Evolutionary conservation across 1,284 basidiomycete genomes (phyloP).

Genomic region (Microbotryum intermedium): DNA sequence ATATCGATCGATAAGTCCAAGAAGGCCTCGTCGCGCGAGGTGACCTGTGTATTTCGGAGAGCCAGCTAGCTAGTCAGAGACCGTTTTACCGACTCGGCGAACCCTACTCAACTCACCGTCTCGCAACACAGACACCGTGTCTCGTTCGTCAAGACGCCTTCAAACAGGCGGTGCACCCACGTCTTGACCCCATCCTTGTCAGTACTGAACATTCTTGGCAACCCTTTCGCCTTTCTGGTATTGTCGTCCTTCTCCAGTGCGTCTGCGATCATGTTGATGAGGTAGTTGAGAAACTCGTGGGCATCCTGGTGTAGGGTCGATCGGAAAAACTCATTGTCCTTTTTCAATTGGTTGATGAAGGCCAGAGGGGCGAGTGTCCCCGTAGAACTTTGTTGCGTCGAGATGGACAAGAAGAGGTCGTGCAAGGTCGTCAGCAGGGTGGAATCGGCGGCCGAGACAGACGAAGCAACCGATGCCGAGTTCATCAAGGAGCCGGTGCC

Average conservation of each 20-base stretch:
- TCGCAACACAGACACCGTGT: constrained; percentile 96
- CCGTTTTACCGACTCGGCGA: too few species aligned
- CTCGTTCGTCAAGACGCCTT: constrained; percentile 89
- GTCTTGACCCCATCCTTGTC: constrained; percentile 48
- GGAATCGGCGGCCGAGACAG: constrained; percentile 36
- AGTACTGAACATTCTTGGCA: constrained; percentile 48
- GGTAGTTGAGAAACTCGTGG: constrained; percentile 82
- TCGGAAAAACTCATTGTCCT: constrained; percentile 77
- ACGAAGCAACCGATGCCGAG: constrained; percentile 31
- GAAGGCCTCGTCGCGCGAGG: constrained; percentile 89
- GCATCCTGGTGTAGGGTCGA: constrained; percentile 59
- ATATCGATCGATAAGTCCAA: constrained; percentile 97
- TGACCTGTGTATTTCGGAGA: constrained; percentile 51
- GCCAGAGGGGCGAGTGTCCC: constrained; percentile 78
- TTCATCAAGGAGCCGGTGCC: constrained; percentile 21
- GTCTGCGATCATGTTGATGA: constrained; percentile 86
- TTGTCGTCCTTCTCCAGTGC: constrained; percentile 66
- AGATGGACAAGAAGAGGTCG: constrained; percentile 77
- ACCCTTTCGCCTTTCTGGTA: constrained; percentile 13
- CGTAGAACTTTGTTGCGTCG: constrained; percentile 45
- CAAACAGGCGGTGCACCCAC: constrained; percentile 83
- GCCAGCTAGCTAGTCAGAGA: background rate
- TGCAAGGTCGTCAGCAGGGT: constrained; percentile 82
- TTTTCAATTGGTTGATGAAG: constrained; percentile 81
- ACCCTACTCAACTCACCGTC: constrained; percentile 50